These are phyloP conservation scores for Paratinospora sagittata DNA, from an alignment of 164 flowering plant genomes.

Conservation along the genomic window DNA sequence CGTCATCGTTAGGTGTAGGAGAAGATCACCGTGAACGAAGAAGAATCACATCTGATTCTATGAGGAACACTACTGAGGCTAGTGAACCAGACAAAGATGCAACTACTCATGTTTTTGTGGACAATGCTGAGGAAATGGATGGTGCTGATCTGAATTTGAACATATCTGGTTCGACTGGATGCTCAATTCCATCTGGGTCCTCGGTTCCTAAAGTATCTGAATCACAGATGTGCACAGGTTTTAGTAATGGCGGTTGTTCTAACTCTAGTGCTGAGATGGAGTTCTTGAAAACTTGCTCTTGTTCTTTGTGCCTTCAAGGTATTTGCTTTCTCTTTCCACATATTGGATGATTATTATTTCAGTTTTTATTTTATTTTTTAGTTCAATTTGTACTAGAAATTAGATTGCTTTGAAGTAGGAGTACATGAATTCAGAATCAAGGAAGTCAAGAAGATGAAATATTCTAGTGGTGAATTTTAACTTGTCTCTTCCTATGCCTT, in stretches of 20 bases:
- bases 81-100: constrained; percentile 10
- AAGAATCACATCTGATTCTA: background rate
- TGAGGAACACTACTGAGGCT: background rate
- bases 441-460: background rate
- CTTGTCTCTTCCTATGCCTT: background rate
- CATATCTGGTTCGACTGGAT: constrained; percentile 27
- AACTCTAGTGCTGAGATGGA: constrained; percentile 26
- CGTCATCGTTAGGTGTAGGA: background rate
- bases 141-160: constrained; percentile 25
- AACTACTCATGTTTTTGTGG: background rate
- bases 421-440: no score
- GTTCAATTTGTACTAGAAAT: background rate
- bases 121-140: constrained; percentile 11
- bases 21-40: constrained; percentile 16
- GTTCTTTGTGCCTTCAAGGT: constrained; percentile 91
- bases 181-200: constrained; percentile 30
- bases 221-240: constrained; percentile 32
- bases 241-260: constrained; percentile 22
- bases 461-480: background rate
- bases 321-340: constrained; percentile 5
- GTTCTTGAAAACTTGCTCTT: constrained; percentile 54
- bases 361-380: background rate
- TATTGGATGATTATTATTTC: background rate
- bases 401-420: background rate
- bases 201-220: constrained; percentile 29